Base-by-base conservation (phyloP, 2,329 filamentous ascomycete species). In the Paecilomyces niveus region DNA sequence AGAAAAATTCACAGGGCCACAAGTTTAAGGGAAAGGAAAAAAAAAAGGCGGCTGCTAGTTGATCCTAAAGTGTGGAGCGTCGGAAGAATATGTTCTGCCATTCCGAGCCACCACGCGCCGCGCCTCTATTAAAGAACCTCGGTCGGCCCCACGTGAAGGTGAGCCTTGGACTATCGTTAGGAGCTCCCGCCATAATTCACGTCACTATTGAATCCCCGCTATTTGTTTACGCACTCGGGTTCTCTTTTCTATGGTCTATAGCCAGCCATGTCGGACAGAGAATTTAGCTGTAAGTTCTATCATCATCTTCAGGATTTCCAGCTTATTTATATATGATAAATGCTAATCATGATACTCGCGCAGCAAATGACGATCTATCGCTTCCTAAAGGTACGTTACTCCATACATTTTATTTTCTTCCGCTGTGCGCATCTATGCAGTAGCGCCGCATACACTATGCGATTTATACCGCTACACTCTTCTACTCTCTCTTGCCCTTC, bases 321-420 rank as follows among this genome's bases (percentile, higher is more conserved):
- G 21, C 45, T 61, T 57, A 55, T 51, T 35, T 54, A 49, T 54
- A 49, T 56, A 53, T 61, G 39, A 21, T 45, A 45, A 45, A 45
- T 21, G 39, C 39, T 45, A 45, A 45, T 45, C 39, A 45, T 45
- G 39, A 45, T 29, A 7, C n/a, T n/a, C 8, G 15, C 18, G 18
- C 39, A 83, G 80, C 78, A 64, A 81, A 77, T 70, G 83, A 85
- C 66, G 83, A 85, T 66, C 75, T 85, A 65, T 84, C 82, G 66
- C 78, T 85, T 55, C 83, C 83, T 24, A 85, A 85, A 78, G 80
- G 80, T 82, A 71, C 57, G 68, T 60, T 54, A 1, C 31, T 35
- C 55, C 22, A 15, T 10, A 21, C 31, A 24, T 60, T 33, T 52
- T 51, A 22, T 49, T 55, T 31, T 54, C 33, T 26, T 35, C 50